Conservation (phyloP, 2,329 filamentous ascomycete genomes). For the Akanthomyces uredinophilus region DNA sequence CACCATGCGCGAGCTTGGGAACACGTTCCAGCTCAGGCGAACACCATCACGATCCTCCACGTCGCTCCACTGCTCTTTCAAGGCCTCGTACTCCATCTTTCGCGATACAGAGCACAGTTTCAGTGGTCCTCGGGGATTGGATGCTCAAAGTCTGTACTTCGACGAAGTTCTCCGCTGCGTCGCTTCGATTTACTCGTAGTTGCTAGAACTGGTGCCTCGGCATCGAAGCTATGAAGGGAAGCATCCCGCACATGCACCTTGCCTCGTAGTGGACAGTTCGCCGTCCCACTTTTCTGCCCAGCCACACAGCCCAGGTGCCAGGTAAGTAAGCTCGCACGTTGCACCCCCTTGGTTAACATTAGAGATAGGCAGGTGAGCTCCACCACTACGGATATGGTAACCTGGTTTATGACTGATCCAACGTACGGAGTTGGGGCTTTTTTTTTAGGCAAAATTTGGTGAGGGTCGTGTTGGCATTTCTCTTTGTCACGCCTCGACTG, state of each 20-base stretch:
- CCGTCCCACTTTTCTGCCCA: conserved; percentile 8
- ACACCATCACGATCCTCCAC: conserved; percentile 95
- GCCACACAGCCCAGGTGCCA: background rate
- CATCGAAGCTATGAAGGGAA: background rate
- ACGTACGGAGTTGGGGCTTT: background rate
- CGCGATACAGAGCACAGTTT: background rate
- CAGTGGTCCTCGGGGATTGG: background rate
- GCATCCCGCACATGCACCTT: background rate
- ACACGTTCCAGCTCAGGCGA: conserved; percentile 96
- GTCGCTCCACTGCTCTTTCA: conserved; percentile 96
- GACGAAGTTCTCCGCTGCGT: background rate
- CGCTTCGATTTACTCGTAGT: background rate
- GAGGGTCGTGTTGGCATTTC: background rate
- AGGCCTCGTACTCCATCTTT: conserved; percentile 81
- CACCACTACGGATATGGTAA: background rate
- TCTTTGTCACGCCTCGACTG: background rate
- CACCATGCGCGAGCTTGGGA: conserved; percentile 96
- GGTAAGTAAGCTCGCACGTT: no score
- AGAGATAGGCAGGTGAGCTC: background rate
- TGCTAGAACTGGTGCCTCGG: background rate
- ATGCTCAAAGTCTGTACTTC: background rate
- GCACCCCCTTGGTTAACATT: no score
- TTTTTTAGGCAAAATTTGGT: background rate
- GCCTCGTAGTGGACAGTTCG: conserved; percentile 4
- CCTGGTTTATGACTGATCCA: no score